Evolutionary conservation across 805 yeast species (phyloP).

Genomic region (Torulaspora franciscae): DNA sequence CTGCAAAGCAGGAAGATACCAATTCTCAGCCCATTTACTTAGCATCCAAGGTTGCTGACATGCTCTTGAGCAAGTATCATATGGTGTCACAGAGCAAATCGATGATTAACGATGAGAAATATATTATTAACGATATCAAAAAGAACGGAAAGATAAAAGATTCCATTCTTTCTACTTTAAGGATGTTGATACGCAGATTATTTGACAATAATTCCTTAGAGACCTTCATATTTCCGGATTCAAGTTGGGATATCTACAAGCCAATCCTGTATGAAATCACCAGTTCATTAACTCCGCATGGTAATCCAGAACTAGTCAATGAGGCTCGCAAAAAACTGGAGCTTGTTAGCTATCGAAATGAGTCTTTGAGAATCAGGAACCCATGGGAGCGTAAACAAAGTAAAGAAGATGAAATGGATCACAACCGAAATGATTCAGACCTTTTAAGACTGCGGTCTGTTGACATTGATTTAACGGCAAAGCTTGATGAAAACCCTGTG

Average conservation of each 20-base stretch:
- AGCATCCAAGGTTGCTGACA: slow-evolving; percentile 61
- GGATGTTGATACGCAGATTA: slow-evolving; percentile 29
- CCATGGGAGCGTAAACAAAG: slow-evolving; percentile 2
- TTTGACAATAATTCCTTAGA: slow-evolving; percentile 40
- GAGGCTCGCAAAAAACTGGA: slow-evolving; percentile 46
- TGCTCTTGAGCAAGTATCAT: slow-evolving; percentile 47
- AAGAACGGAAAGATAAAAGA: slow-evolving; percentile 33
- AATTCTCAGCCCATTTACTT: slow-evolving; percentile 35
- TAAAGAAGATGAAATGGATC: not conserved
- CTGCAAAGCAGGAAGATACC: slow-evolving; percentile 32
- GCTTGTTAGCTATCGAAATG: slow-evolving; percentile 61
- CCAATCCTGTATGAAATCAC: slow-evolving; percentile 42
- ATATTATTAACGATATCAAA: slow-evolving; percentile 37
- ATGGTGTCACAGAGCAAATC: slow-evolving; percentile 35
- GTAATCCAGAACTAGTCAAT: slow-evolving; percentile 25
- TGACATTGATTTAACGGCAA: slow-evolving; percentile 23
- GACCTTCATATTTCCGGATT: slow-evolving; percentile 55
- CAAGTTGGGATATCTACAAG: slow-evolving; percentile 53
- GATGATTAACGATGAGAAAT: slow-evolving; percentile 37
- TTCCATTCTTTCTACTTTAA: slow-evolving; percentile 27
- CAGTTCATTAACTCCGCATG: slow-evolving; percentile 23
- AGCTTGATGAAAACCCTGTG: slow-evolving; percentile 28
- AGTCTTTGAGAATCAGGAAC: slow-evolving; percentile 56
- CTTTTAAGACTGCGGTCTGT: slow-evolving; percentile 23
- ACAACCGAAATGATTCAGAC: slow-evolving; percentile 27